Evolutionary conservation across 1,284 basidiomycete genomes (phyloP), one percentile per base, ranked within the genome.

Genomic region (Cryptococcus sp.): DNA sequence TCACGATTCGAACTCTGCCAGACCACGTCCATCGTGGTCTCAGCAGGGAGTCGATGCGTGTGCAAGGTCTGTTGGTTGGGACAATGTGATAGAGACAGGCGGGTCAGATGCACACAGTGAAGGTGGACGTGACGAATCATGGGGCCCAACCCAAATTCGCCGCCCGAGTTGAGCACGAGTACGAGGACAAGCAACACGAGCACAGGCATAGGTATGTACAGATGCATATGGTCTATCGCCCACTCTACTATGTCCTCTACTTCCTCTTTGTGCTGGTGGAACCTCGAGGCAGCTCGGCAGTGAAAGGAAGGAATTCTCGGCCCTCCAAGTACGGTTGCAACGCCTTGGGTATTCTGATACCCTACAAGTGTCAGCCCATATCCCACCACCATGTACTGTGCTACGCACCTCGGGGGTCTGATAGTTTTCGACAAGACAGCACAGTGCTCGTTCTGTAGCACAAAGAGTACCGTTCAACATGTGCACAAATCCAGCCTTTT

Each of bases 381-480:
- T 31, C 9, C 28, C 9, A 31, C 14, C 28, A 7, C 14, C 14
- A 14, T 14, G 9, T 31, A 7, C 28, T 7, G 7, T 7, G 28
- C 28, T 18, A 22, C 82, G 58, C 65, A 92, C 90, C 50, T 97
- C 91, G 0, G 85, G 79, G 1, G 92, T 97, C 76, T 98, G 95
- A 72, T 93, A 93, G 75, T 98, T 98, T 76, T 99, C 94, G n/a
- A 92, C 94, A 41, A 99, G 66, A 74, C 95, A 97, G 75, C 94
- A 97, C 24, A 98, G 77, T 1, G 94, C 90, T 37, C 94, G 85
- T 75, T 95, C 90, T 0, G 94, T 97, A 2, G 95, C 94, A 62
- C 92, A 97, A 28, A 99, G 80, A 0, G 95, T 99, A 42, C 95
- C 94, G 74, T 95, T 97, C 66, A 95, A 76, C 91, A 97, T 97